phyloP scores from a whole-genome alignment of 2,329 filamentous ascomycete genomes.

The Colletotrichum camelliae region DNA sequence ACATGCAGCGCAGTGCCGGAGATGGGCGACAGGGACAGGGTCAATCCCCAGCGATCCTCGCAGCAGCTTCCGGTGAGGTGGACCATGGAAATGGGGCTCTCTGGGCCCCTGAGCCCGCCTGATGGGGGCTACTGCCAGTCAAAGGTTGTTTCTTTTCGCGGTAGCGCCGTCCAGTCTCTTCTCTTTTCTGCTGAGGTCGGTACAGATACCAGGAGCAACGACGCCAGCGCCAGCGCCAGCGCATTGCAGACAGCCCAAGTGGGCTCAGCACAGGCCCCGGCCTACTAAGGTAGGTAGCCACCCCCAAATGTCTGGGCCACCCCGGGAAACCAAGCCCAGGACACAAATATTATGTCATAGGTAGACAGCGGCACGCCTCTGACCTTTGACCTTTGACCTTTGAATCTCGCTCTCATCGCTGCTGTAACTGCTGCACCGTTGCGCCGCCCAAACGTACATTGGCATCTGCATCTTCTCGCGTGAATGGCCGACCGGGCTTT shows the following conservation, averaged over 20 bases:
- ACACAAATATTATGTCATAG: constrained; percentile 21
- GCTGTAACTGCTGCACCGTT: not conserved
- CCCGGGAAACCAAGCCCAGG: not conserved
- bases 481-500: not conserved
- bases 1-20: not conserved
- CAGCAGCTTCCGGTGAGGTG: constrained; percentile 19
- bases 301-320: constrained; percentile 3
- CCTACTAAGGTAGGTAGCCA: not conserved
- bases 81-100: not conserved
- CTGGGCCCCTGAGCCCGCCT: not conserved
- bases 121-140: not conserved
- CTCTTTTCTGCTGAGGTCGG: not conserved
- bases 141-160: not conserved
- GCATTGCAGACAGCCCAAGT: not conserved
- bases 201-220: not conserved
- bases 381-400: not conserved
- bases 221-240: not conserved
- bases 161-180: not conserved
- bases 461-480: not conserved
- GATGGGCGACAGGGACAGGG: constrained; percentile 3
- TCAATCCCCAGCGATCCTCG: constrained; percentile 18
- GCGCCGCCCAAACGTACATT: not conserved
- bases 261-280: not conserved
- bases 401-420: not conserved
- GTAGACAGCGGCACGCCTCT: not conserved